Evolutionary conservation across 805 yeast species (phyloP), one percentile per base, ranked within the genome.

Genomic region (Candida ascalaphidarum): DNA sequence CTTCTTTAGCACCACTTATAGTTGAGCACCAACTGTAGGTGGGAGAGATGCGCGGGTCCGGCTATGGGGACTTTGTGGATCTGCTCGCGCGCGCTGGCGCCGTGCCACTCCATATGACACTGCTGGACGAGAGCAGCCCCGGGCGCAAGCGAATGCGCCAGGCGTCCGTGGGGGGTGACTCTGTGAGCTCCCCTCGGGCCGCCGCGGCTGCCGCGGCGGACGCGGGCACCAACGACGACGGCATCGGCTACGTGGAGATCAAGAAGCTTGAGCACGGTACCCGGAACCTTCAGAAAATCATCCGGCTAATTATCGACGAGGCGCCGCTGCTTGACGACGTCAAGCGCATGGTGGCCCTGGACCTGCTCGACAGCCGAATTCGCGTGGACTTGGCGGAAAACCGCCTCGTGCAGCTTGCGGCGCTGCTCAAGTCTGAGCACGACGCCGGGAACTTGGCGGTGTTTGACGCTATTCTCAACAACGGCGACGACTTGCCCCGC

Each of bases 331-430:
- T 58, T 9, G 52, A 61, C 10, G 55, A 65, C 52, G 67, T 63
- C 34, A 57, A 42, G 32, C 41, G 22, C 36, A 52, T 45, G 22
- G 31, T 66, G 3, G 40, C 50, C 9, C 40, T 51, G 11, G 41
- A 55, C n/a, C 36, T 44, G 15, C 50, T 48, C 8, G 65, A 63
- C 23, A 54, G 60, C 3, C 68, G 71, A 22, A 54, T 75, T 6
- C 41, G 68, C 11, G 59, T 72, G 6, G 68, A 77, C 4, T 45
- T 80, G 25, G 48, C 68, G 7, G 64, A 76, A 32, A 68, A 62
- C 36, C 66, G 69, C 23, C 68, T 78, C 30, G 43, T 83, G 14
- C 65, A 66, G 29, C 48, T 83, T 14, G 84, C 84, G 1, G 60
- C 82, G 1, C 62, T 63, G 34, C 49, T 84, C 34, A 77, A 77